These are phyloP conservation scores for Wolfiporia cocos DNA, from an alignment of 1,284 basidiomycete genomes.

Conservation along the genomic window DNA sequence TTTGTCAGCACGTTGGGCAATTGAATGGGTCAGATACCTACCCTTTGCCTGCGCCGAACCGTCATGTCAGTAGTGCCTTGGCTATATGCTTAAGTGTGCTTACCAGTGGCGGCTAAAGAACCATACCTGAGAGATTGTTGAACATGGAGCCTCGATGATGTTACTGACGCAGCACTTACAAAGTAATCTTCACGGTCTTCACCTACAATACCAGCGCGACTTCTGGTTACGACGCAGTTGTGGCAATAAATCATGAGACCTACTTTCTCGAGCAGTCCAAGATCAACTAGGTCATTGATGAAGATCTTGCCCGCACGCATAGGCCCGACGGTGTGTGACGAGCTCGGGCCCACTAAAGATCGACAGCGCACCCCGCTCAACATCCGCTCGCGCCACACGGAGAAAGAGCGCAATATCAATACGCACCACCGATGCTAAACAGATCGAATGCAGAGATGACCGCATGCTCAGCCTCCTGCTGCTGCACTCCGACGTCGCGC, in stretches of 20 bases:
- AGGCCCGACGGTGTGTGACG: conserved; percentile 80
- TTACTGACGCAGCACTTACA: conserved; percentile 41
- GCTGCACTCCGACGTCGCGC: conserved; percentile 16
- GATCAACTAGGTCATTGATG: conserved; percentile 67
- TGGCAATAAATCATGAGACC: conserved; percentile 6
- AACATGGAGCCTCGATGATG: background rate
- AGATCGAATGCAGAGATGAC: conserved; percentile 93
- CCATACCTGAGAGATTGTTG: conserved; percentile 47
- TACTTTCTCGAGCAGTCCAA: conserved; percentile 70
- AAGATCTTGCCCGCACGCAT: conserved; percentile 93
- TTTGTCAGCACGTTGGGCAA: no score
- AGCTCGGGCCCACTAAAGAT: conserved; percentile 44
- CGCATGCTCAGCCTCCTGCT: conserved; percentile 67
- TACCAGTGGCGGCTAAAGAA: conserved; percentile 74
- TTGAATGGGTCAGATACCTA: no score
- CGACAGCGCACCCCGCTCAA: background rate
- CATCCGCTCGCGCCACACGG: no score
- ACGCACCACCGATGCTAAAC: conserved; percentile 84
- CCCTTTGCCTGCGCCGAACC: conserved; percentile 73
- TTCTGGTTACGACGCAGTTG: background rate
- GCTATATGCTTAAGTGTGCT: no score
- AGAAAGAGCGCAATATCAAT: no score
- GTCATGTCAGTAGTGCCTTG: no score
- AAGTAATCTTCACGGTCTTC: conserved; percentile 76
- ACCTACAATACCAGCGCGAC: conserved; percentile 38